phyloP scores from a whole-genome alignment of 495 filamentous ascomycete genomes.

The Jackrogersella minutella region DNA sequence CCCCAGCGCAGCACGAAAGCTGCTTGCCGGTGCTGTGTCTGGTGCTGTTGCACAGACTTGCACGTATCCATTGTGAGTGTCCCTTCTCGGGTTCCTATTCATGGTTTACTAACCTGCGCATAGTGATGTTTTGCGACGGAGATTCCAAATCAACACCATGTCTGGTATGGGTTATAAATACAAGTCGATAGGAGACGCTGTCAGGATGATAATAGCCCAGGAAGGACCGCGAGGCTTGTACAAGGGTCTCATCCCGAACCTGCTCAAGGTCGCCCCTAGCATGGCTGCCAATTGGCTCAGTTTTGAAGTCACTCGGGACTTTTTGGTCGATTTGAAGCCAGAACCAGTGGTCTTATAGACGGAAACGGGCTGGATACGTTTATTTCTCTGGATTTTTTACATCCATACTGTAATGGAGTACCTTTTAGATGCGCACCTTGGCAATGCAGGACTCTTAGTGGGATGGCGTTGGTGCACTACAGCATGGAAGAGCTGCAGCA shows the following conservation, averaged over 20 bases:
- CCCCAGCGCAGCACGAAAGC: conserved; percentile 78
- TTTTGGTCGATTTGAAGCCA: conserved; percentile 68
- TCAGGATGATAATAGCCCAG: conserved; percentile 78
- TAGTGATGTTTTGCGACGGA: conserved; percentile 91
- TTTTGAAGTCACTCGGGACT: conserved; percentile 91
- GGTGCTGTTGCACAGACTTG: conserved; percentile 97
- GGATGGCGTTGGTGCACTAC: conserved; percentile 16
- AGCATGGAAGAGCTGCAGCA: conserved; percentile 4
- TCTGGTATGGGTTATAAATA: conserved; percentile 98
- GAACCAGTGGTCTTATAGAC: conserved; percentile 44
- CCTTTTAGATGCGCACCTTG: conserved; percentile 30
- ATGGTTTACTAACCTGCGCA: conserved; percentile 31
- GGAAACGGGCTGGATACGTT: conserved; percentile 7
- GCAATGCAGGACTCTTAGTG: conserved; percentile 8
- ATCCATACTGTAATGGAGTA: conserved; percentile 31
- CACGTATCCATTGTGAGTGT: conserved; percentile 95
- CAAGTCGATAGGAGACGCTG: conserved; percentile 82
- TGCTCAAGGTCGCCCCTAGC: conserved; percentile 96
- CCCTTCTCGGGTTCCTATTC: neutral
- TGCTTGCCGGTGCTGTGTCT: conserved; percentile 87
- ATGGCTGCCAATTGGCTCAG: conserved; percentile 99
- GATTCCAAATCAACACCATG: conserved; percentile 99
- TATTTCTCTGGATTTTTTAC: conserved; percentile 12
- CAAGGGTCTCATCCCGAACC: conserved; percentile 92
- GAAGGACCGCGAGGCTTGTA: conserved; percentile 79